These are phyloP conservation scores for Inosperma sp. DNA, from an alignment of 768 basidiomycete species.

Conservation along the genomic window DNA sequence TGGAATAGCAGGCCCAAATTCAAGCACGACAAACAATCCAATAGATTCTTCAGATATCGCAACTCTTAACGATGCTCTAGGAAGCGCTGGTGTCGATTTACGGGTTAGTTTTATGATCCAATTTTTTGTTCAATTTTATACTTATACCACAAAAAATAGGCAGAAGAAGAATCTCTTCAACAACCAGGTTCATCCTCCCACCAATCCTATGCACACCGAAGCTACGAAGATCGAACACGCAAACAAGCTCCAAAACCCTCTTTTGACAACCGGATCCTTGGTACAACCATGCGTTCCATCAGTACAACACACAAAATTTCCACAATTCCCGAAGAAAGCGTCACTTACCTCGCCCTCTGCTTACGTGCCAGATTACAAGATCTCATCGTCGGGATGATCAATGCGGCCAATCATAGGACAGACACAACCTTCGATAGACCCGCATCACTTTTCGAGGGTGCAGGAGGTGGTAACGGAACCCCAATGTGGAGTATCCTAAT, in stretches of 20 bases:
- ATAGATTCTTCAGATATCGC: constrained; percentile 70
- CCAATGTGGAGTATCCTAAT: constrained; percentile 84
- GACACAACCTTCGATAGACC: constrained; percentile 67
- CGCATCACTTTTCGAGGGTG: constrained; percentile 61
- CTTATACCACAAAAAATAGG: constrained; percentile 39
- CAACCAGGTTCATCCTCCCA: constrained; percentile 54
- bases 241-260: constrained; percentile 69
- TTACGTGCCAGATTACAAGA: constrained; percentile 71
- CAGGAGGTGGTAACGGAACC: constrained; percentile 25
- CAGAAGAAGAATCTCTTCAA: constrained; percentile 81
- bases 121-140: background rate
- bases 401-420: constrained; percentile 62
- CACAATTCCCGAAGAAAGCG: constrained; percentile 61
- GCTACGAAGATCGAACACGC: constrained; percentile 70
- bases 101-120: constrained; percentile 42
- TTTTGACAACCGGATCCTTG: constrained; percentile 64
- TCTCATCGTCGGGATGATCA: constrained; percentile 62
- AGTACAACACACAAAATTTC: constrained; percentile 65
- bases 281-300: constrained; percentile 62
- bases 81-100: constrained; percentile 85
- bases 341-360: constrained; percentile 76
- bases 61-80: constrained; percentile 78
- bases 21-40: constrained; percentile 26
- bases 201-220: constrained; percentile 28
- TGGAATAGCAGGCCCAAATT: constrained; percentile 39